Percentiles rank a stretch among this genome's conserved stretches.
phyloP scores from a whole-genome alignment of 1,139 yeast species.

The Waltiozyma sp. region DNA sequence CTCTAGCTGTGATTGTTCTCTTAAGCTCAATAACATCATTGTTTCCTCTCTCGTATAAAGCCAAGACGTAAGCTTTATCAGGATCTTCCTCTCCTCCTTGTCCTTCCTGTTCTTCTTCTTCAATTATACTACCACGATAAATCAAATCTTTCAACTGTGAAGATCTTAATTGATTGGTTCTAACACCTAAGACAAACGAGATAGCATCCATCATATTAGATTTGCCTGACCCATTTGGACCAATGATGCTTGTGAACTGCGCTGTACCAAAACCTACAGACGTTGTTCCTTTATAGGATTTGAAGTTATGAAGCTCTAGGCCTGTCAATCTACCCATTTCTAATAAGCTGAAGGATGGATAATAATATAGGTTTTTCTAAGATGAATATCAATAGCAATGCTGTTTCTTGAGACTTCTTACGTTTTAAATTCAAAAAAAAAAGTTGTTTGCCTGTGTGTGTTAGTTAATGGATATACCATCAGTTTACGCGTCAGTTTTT shows the following conservation, averaged over 20 bases:
- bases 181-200: slow-evolving; percentile 85
- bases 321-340: slow-evolving; percentile 70
- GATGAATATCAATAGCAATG: too few species aligned
- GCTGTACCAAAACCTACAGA: slow-evolving; percentile 76
- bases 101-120: slow-evolving; percentile 16
- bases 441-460: too few species aligned
- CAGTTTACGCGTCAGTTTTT: too few species aligned
- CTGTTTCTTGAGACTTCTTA: too few species aligned
- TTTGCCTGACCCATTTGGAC: slow-evolving; percentile 98
- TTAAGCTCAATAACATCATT: slow-evolving; percentile 43
- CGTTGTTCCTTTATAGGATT: slow-evolving; percentile 74
- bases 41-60: slow-evolving; percentile 55
- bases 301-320: slow-evolving; percentile 72
- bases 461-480: too few species aligned
- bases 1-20: slow-evolving; percentile 43
- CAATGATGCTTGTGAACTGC: slow-evolving; percentile 81
- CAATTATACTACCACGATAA: slow-evolving; percentile 45
- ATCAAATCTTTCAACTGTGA: slow-evolving; percentile 63
- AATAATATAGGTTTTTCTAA: too few species aligned
- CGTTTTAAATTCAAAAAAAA: too few species aligned
- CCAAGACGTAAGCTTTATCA: slow-evolving; percentile 67
- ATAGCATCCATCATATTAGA: slow-evolving; percentile 98
- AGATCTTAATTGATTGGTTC: slow-evolving; percentile 70
- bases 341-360: too few species aligned
- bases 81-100: slow-evolving; percentile 31